phyloP scores from a whole-genome alignment of 1,284 basidiomycete species.

The Wallemia ichthyophaga region DNA sequence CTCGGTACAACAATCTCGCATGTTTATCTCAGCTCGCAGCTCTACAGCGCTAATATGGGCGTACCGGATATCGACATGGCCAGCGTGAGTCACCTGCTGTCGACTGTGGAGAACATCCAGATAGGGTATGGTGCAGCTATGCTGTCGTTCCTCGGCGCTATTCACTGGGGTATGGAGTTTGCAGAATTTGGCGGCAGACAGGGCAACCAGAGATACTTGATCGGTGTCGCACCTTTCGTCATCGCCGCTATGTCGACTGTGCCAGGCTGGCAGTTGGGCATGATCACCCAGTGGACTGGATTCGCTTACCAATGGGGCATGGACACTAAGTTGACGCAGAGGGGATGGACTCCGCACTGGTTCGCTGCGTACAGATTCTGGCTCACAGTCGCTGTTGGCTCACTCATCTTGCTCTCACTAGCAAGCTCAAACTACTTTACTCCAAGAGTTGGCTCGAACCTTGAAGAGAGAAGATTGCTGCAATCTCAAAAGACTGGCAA shows the following conservation, averaged over 20 bases:
- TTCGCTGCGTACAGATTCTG: constrained; percentile 15
- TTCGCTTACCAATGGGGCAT: constrained; percentile 13
- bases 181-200: constrained; percentile 10
- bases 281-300: constrained; percentile 11
- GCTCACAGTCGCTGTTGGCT: constrained; percentile 11
- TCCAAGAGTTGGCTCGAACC: not conserved
- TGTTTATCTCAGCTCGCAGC: constrained; percentile 7
- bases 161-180: constrained; percentile 14
- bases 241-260: constrained; percentile 11
- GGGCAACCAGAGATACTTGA: constrained; percentile 11
- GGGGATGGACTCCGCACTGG: constrained; percentile 13
- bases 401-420: constrained; percentile 12
- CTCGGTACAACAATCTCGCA: constrained; percentile 10
- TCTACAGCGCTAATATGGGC: not conserved
- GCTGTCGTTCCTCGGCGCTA: constrained; percentile 14
- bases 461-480: not conserved
- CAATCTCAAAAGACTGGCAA: not conserved
- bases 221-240: constrained; percentile 10
- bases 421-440: constrained; percentile 8
- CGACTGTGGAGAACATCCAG: constrained; percentile 13
- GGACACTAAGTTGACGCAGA: constrained; percentile 11
- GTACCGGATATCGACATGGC: constrained; percentile 9
- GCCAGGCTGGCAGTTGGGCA: constrained; percentile 11
- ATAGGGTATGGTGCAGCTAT: constrained; percentile 12
- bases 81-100: constrained; percentile 11